phyloP scores from a whole-genome alignment of 2,329 filamentous ascomycete species.

The Parastagonospora avenae region DNA sequence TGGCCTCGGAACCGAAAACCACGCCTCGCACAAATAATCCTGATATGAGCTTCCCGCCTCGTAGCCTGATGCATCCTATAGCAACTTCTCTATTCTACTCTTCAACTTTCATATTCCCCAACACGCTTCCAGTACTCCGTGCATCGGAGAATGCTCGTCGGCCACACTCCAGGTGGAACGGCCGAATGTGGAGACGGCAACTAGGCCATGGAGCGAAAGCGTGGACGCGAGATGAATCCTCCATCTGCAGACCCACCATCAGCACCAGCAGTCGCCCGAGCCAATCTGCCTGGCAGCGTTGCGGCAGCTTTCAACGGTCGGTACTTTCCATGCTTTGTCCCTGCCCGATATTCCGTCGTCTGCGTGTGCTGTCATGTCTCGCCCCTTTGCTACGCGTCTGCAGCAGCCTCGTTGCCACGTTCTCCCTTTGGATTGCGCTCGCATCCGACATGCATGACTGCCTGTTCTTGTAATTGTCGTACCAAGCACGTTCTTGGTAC shows the following conservation, averaged over 20 bases:
- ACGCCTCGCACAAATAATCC: too few relatives aligned
- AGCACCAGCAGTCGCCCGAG: conserved; percentile 34
- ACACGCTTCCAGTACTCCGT: neutral
- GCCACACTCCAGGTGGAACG: neutral
- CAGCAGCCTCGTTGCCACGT: neutral
- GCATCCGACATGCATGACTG: neutral
- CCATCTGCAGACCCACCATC: conserved; percentile 22
- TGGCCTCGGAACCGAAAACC: too few relatives aligned
- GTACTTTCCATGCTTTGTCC: conserved; percentile 13
- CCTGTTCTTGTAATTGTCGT: too few relatives aligned
- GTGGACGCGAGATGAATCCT: conserved; percentile 2
- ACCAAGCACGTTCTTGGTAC: too few relatives aligned
- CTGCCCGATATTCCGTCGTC: neutral
- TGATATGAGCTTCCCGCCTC: too few relatives aligned
- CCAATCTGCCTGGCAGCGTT: conserved; percentile 43
- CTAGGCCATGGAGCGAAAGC: neutral
- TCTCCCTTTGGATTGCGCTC: neutral
- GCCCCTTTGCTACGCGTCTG: neutral
- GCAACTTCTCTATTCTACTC: too few relatives aligned
- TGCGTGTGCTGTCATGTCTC: conserved; percentile 2
- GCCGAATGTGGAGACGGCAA: conserved; percentile 6
- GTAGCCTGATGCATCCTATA: too few relatives aligned
- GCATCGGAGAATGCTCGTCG: neutral
- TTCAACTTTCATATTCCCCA: neutral
- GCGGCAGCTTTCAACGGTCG: conserved; percentile 49